These are phyloP conservation scores for Apiosordaria backusii DNA, from an alignment of 495 filamentous ascomycete genomes.

Conservation along the genomic window DNA sequence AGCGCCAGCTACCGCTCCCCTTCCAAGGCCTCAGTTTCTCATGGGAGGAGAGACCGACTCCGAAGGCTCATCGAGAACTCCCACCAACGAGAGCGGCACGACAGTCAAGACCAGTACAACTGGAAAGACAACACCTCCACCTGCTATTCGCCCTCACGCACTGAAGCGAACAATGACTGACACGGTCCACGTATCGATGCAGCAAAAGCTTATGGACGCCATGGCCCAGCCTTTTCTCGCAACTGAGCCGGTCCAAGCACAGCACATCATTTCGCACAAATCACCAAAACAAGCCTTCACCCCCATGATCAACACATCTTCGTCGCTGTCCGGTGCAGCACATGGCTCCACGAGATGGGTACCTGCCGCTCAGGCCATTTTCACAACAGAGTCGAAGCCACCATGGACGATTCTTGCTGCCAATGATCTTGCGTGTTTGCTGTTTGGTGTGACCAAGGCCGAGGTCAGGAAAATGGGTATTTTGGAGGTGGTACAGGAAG, in stretches of 20 bases:
- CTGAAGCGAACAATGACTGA: slow-evolving; percentile 89
- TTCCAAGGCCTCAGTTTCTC: slow-evolving; percentile 5
- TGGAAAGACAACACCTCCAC: slow-evolving; percentile 49
- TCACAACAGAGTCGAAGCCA: slow-evolving; percentile 80
- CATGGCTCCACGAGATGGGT: slow-evolving; percentile 85
- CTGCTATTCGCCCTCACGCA: slow-evolving; percentile 59
- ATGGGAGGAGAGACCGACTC: slow-evolving; percentile 32
- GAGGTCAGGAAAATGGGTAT: slow-evolving; percentile 95
- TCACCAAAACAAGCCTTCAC: slow-evolving; percentile 38
- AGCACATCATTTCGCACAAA: slow-evolving; percentile 39
- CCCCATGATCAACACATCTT: slow-evolving; percentile 27
- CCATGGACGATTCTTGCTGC: slow-evolving; percentile 96
- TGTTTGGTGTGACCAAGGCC: slow-evolving; percentile 91
- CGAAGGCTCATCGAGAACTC: slow-evolving; percentile 52
- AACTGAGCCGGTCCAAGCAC: slow-evolving; percentile 48
- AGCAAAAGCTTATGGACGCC: slow-evolving; percentile 82
- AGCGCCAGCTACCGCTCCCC: background rate
- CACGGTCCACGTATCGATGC: slow-evolving; percentile 62
- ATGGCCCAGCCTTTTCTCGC: slow-evolving; percentile 77
- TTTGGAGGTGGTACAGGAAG: slow-evolving; percentile 85
- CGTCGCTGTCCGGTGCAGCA: slow-evolving; percentile 45
- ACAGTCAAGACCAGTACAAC: slow-evolving; percentile 23
- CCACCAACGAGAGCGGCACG: slow-evolving; percentile 53
- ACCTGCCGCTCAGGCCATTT: slow-evolving; percentile 91
- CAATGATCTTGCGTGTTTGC: slow-evolving; percentile 93